Base-by-base conservation (phyloP, 2,329 filamentous ascomycete genomes). In the Pseudogymnoascus sp. region DNA sequence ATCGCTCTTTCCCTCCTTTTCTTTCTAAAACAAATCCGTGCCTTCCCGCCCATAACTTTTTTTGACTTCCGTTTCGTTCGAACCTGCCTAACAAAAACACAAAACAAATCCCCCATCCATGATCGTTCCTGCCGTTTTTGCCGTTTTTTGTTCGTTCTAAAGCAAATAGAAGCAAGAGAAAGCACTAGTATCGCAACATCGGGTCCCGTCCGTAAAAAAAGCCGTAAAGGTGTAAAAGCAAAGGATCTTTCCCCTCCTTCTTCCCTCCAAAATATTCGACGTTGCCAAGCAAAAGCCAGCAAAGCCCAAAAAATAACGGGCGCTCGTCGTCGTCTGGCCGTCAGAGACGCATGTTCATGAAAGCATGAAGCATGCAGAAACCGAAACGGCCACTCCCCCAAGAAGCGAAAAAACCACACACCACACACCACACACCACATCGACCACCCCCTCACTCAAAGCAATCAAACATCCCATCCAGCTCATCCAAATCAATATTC, bases 401-500 rank as follows among this genome's bases (percentile, higher is more conserved):
- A 60, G 58, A 60, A 60, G 12, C 19, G 33, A 36, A 60, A 60
- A 39, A 12, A 0, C 5, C 19, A 12, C 19, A 22, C 19, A 2
- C 39, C 4, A 5, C 11, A 1, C 16, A 4, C 28, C 42, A 16
- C 45, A 2, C 14, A 12, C 41, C n/a, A 33, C 2, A 28, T 22
- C 23, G 19, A 55, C 8, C 8, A 12, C 8, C n/a, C 4, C n/a
- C 41, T 61, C 30, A 25, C 61, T 67, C 68, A 39, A 72, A 91
- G 68, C 84, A 87, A 72, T 90, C 87, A 70, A 97, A 84, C 73
- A 97, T 83, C 69, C 89, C 86, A 72, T 97, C 93, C 23, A 97
- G 85, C 79, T 99, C 94, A 55, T 96, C 91, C 58, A 97, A 84
- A 74, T 95, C 92, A 68, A 97, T 88, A 67, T 86, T 89, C 78